Evolutionary conservation across 805 yeast species (phyloP), one percentile per base, ranked within the genome.

Genomic region (Sugiyamaella boreocaroliniensis): DNA sequence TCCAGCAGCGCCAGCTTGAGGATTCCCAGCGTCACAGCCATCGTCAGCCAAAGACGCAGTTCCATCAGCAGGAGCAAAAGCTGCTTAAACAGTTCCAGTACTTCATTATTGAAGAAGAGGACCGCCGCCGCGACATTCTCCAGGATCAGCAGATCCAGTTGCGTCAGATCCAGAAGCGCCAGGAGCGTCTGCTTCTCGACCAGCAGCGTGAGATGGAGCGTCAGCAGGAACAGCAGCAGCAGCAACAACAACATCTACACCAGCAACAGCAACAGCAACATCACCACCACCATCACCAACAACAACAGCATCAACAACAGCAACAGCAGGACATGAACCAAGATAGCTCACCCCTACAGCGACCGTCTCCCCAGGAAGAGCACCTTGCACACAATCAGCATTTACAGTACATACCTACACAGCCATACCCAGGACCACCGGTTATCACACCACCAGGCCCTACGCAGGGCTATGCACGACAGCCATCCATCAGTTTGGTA

Each of bases 11-110:
- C 19, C 46, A 43, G 34, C 32, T n/a, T 14, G 14, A 20, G 14
- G 19, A 22, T 18, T 16, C 16, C 3, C 45, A 43, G 15, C 46
- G 19, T 9, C 46, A 9, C 7, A 20, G 26, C 20, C 45, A 43
- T 14, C 45, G 26, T 22, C 86, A 43, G 87, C 89, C 6, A 82
- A 79, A 20, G 77, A 87, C 5, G 76, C 82, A 54, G 87, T 82
- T 59, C 88, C 51, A 48, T 9, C 56, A 49, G 47, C 44, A 48
- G 57, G 55, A 55, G 52, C 52, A 47, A 56, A 45, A 52, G 53
- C 49, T 48, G 40, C 45, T 59, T 52, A 56, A 56, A 47, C 49
- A 58, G 58, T 46, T 56, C 55, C 50, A 57, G 55, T 50, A 51
- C 18, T n/a, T 47, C 14, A 15, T 22, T 22, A 26, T 19, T 11